Evolutionary conservation across 2,329 filamentous ascomycete species (phyloP).

Genomic region (Dendryphion nanum): DNA sequence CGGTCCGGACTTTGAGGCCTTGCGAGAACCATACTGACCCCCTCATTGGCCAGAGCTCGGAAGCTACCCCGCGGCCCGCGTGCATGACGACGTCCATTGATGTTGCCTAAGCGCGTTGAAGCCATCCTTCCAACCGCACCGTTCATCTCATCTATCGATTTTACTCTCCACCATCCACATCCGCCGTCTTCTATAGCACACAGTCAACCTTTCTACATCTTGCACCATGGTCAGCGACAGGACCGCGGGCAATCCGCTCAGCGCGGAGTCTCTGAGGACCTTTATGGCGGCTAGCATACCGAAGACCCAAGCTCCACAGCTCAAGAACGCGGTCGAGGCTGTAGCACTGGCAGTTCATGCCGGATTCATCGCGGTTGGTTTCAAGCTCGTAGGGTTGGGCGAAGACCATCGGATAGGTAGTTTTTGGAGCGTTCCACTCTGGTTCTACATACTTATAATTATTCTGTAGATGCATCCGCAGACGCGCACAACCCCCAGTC

Average conservation of each 20-base stretch:
- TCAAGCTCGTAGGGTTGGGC: constrained; percentile 77
- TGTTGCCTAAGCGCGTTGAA: too few relatives aligned
- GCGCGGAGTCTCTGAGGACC: constrained; percentile 41
- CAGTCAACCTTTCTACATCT: too few relatives aligned
- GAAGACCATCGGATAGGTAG: constrained; percentile 75
- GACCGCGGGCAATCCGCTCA: constrained; percentile 44
- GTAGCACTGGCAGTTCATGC: constrained; percentile 82
- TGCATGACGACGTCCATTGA: too few relatives aligned
- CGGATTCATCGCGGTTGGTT: constrained; percentile 76
- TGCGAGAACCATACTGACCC: too few relatives aligned
- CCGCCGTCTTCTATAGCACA: too few relatives aligned
- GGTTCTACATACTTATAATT: background rate
- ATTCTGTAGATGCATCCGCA: constrained; percentile 55
- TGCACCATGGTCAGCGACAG: too few relatives aligned
- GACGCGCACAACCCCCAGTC: constrained; percentile 56
- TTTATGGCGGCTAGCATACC: constrained; percentile 48
- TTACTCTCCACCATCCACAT: too few relatives aligned
- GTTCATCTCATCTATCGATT: too few relatives aligned
- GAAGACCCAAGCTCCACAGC: constrained; percentile 34
- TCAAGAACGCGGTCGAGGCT: constrained; percentile 75
- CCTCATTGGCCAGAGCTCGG: too few relatives aligned
- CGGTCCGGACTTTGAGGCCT: too few relatives aligned
- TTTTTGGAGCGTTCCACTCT: constrained; percentile 9
- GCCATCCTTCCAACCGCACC: too few relatives aligned
- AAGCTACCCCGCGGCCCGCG: too few relatives aligned